Evolutionary conservation across 2,329 filamentous ascomycete species (phyloP).

Genomic region (Samsoniella hepiali): DNA sequence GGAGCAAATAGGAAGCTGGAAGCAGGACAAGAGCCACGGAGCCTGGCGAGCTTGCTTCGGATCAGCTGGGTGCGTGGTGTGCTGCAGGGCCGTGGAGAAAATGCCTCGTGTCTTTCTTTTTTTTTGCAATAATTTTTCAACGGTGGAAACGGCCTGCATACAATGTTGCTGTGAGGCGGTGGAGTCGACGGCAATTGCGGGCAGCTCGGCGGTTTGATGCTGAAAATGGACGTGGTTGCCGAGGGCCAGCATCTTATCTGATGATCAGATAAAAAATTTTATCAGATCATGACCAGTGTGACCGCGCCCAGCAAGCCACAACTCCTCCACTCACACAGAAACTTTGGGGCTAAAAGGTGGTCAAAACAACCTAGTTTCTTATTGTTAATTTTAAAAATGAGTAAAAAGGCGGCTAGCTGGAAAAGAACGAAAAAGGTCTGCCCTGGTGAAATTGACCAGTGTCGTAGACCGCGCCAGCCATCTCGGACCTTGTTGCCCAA

Average conservation of each 20-base stretch:
- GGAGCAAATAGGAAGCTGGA: slow-evolving; percentile 13
- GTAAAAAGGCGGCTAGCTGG: background rate
- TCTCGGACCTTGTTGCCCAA: background rate
- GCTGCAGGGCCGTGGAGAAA: background rate
- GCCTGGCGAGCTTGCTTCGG: background rate
- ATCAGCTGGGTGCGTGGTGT: background rate
- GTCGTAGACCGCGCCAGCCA: slow-evolving; percentile 3
- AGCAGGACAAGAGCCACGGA: background rate
- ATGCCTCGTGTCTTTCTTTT: slow-evolving; percentile 1
- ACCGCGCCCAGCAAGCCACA: slow-evolving; percentile 2
- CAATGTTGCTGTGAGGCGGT: background rate
- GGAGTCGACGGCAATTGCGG: background rate
- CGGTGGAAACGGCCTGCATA: background rate
- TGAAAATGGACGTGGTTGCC: slow-evolving; percentile 16
- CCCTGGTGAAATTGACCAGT: background rate
- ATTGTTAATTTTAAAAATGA: background rate
- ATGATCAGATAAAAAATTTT: slow-evolving; percentile 25
- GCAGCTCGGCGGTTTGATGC: background rate
- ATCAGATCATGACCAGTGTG: slow-evolving; percentile 19
- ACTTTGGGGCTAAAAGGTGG: background rate
- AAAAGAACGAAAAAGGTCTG: too few species aligned
- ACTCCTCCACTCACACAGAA: slow-evolving; percentile 1
- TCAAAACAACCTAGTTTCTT: background rate
- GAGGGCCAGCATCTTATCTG: slow-evolving; percentile 23
- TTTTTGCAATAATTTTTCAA: background rate